Evolutionary conservation across 768 basidiomycete species (phyloP).

Genomic region (Boletus sp.): DNA sequence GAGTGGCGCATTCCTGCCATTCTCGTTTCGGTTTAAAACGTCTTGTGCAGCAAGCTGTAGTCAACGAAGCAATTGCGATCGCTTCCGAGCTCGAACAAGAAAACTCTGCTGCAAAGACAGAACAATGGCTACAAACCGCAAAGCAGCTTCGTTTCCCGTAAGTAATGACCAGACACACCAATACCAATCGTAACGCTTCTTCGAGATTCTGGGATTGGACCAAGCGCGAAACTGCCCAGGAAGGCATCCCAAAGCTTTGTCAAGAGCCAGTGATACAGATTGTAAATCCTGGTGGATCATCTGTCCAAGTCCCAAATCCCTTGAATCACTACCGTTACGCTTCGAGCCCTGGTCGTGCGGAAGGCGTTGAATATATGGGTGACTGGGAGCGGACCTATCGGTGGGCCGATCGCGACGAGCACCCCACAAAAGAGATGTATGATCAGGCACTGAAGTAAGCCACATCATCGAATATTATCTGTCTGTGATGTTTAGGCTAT

Average conservation of each 20-base stretch:
- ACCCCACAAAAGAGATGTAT: slow-evolving; percentile 11
- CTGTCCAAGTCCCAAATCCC: neutral
- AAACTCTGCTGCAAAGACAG: neutral
- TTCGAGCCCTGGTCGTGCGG: neutral
- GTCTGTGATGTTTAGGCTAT: neutral
- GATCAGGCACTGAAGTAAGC: slow-evolving; percentile 10
- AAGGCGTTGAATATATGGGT: slow-evolving; percentile 1
- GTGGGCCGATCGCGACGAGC: slow-evolving; percentile 1
- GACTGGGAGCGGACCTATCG: slow-evolving; percentile 15
- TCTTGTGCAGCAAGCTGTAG: slow-evolving; percentile 15
- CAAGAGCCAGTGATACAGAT: neutral
- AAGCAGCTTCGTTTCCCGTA: slow-evolving; percentile 17
- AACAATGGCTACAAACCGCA: slow-evolving; percentile 13
- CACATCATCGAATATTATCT: neutral
- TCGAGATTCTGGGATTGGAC: slow-evolving; percentile 21
- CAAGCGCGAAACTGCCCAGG: neutral
- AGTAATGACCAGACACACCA: neutral
- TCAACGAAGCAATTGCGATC: slow-evolving; percentile 12
- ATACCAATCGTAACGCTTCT: neutral
- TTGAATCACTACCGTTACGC: slow-evolving; percentile 14
- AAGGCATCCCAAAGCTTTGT: slow-evolving; percentile 4
- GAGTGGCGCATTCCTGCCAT: neutral
- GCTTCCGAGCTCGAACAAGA: slow-evolving; percentile 3
- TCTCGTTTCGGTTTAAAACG: too few species aligned
- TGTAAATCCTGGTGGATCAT: neutral